phyloP scores from a whole-genome alignment of 257 asterid species.

The Solanum etuberosum region DNA sequence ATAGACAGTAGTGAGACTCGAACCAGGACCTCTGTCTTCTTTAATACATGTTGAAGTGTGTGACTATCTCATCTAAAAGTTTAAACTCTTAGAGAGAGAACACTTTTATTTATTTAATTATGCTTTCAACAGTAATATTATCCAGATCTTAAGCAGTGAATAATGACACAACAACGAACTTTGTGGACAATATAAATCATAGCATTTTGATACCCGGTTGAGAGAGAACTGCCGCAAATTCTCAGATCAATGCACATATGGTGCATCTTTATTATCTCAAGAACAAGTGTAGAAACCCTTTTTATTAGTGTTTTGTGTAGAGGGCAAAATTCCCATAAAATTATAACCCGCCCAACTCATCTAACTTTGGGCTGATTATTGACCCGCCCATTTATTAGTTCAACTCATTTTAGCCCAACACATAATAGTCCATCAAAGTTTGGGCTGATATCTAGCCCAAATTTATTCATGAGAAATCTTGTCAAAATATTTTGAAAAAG shows the following conservation, averaged over 20 bases:
- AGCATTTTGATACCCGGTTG: background rate
- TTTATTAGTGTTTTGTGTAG: background rate
- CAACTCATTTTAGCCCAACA: too few species aligned
- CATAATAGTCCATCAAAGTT: background rate
- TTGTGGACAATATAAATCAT: background rate
- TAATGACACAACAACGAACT: background rate
- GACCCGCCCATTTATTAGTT: too few species aligned
- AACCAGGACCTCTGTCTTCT: background rate
- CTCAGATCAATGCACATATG: background rate
- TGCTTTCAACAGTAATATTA: background rate
- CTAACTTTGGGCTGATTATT: background rate
- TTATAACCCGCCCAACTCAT: background rate
- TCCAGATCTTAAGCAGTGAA: background rate
- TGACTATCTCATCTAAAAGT: background rate
- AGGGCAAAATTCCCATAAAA: background rate
- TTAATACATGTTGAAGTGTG: background rate
- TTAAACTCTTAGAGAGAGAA: background rate
- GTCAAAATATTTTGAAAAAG: background rate
- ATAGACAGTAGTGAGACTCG: background rate
- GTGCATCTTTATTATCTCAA: background rate
- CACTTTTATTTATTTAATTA: background rate
- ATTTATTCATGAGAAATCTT: background rate
- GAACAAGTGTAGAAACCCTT: background rate
- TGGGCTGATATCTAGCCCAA: background rate
- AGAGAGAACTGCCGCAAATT: background rate